Base-by-base conservation (phyloP, 208 protist species). In the Acanthamoeba divionensis region DNA sequence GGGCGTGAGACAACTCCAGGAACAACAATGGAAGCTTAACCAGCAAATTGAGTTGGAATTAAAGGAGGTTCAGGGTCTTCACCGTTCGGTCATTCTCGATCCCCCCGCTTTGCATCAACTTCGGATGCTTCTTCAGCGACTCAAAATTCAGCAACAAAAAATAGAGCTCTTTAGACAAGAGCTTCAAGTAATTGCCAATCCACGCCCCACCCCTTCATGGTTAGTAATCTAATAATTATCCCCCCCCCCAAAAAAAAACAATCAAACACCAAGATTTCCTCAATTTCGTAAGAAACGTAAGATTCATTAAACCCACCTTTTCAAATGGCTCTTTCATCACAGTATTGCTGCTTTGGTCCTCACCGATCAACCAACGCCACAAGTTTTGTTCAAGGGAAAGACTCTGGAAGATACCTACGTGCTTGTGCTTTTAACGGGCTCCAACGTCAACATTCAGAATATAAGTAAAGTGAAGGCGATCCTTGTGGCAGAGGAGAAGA, bases 321-420 rank as follows among this genome's bases (percentile, higher is more conserved):
- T 44, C 6, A 21, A 15, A 26, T 75, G 31, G 12, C 5, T 48
- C 5, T 13, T 79, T 9, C 10, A 8, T 10, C 10, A 5, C 47
- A 83, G 73, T 38, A 83, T 83, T 62, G 85, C 48, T 15, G 91
- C 83, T 47, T 65, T 92, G 7, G 79, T 90, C 13, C 15, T 92
- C 9, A 73, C 86, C 13, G 63, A 87, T 54, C 91, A 92, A 71
- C 91, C 91, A 31, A 65, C 71, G n/a, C 71, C 83, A 8, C 91
- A 92, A 63, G 91, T 92, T 24, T 63, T 92, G 47, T 92, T 92
- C 65, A 69, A 80, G 36, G 90, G 90, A 45, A 83, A 83, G n/a
- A 92, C 91, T 15, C 75, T 90, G 8, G 44, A 57, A n/a, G 47
- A 90, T 1, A 65, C 38, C 21, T 41, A 71, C 45, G 71, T 91